Base-by-base conservation (phyloP, 495 filamentous ascomycete species). In the Pseudevernia furfuracea region DNA sequence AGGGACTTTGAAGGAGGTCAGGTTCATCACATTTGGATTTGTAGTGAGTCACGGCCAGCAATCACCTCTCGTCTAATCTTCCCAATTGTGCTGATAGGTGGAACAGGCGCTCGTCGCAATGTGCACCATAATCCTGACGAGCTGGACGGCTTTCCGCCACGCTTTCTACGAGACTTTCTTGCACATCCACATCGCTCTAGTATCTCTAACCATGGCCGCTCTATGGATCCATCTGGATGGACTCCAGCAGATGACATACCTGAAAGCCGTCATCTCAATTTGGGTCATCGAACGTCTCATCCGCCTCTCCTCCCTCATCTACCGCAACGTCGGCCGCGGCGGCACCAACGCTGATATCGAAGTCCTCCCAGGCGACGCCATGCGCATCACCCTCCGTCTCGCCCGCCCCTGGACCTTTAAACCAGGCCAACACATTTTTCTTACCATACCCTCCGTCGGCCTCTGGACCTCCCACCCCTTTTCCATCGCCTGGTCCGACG, bases 151-250 rank as follows among this genome's bases (percentile, higher is more conserved):
- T 6, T 69, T 98, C 52, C 85, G 94, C 43, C 93, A 96, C 74
- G 92, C 93, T 23, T 96, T 96, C 75, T 97, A 98, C 74, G 95
- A 97, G 75, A 90, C 88, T 0, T 98, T 97, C 77, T 79, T 97
- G 63, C 85, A 89, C 67, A 69, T 87, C 30, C 94, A 98, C 74
- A 89, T 95, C 67, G 76, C 84, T 32, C 72, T 92, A 19, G 89
- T 84, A 19, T 73, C 84, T 23, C 68, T 88, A 48, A 74, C 80
- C 28, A 82, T 92, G 38, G 81, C 78, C 61, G 81, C 81, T 68
- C 76, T 88, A 2, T 96, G 85, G 81, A 75, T 91, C 44, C 93
- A 97, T 77, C 81, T 87, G 48, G 74, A 84, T 52, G 82, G 83
- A 9, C 75, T 88, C 1, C 82, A 83, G 1, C 85, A 91, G 59